Evolutionary conservation across 2,329 filamentous ascomycete species (phyloP).

Genomic region (Coniochaeta sp.): DNA sequence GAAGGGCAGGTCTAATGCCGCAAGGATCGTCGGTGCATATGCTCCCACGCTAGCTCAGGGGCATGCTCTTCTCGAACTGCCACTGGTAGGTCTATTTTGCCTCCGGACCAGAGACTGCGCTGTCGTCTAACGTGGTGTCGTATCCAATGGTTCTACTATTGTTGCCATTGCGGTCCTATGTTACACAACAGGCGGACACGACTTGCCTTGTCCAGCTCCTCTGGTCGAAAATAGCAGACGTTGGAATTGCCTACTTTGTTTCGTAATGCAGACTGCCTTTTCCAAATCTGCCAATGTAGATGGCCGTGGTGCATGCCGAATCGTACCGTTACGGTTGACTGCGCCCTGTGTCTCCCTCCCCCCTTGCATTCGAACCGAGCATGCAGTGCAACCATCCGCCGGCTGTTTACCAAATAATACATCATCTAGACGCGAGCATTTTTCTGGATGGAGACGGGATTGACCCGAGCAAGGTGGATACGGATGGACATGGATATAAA

Average conservation of each 20-base stretch:
- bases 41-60: neutral
- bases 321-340: neutral
- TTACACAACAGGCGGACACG: neutral
- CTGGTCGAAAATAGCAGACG: neutral
- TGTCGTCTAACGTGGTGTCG: neutral
- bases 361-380: neutral
- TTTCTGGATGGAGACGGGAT: neutral
- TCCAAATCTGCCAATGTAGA: no score
- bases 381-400: conserved; percentile 1
- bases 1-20: neutral
- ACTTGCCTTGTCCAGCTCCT: no score
- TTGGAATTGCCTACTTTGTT: neutral
- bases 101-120: neutral
- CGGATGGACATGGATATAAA: neutral
- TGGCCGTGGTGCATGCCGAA: neutral
- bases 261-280: neutral
- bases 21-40: neutral
- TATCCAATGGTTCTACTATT: neutral
- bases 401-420: neutral
- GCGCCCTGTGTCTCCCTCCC: neutral
- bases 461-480: neutral
- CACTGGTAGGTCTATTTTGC: neutral
- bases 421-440: neutral
- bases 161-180: neutral
- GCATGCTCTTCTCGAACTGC: neutral